Conservation (phyloP, 1,284 basidiomycete genomes). For the Malassezia yamatoensis region DNA sequence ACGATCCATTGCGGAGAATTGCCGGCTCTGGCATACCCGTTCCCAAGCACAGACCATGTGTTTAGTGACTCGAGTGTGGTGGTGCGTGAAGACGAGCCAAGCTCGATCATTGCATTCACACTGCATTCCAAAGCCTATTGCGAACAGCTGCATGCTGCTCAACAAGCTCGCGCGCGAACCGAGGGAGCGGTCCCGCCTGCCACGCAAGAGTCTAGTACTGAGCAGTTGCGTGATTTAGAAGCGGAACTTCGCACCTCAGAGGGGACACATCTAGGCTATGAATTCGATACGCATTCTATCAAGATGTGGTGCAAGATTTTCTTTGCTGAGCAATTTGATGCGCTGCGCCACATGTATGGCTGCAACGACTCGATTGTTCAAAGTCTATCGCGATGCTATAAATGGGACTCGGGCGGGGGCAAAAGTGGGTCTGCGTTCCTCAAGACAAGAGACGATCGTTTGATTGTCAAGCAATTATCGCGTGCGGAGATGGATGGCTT, state of each 20-base stretch:
- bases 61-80: constrained; percentile 82
- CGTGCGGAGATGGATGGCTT: constrained; percentile 83
- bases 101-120: constrained; percentile 91
- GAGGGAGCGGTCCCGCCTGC: constrained; percentile 10
- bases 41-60: constrained; percentile 53
- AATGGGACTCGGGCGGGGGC: constrained; percentile 90
- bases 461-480: constrained; percentile 94
- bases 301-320: constrained; percentile 85
- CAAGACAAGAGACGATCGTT: constrained; percentile 81
- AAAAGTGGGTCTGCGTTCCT: constrained; percentile 94
- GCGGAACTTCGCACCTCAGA: constrained; percentile 50
- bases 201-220: constrained; percentile 20
- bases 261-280: constrained; percentile 43
- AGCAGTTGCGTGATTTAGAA: constrained; percentile 54
- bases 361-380: constrained; percentile 89
- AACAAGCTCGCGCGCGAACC: constrained; percentile 13
- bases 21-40: constrained; percentile 53
- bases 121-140: constrained; percentile 75
- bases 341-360: constrained; percentile 77
- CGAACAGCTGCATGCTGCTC: constrained; percentile 33
- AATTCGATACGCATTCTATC: constrained; percentile 58
- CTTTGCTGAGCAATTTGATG: constrained; percentile 95
- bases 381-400: constrained; percentile 82
- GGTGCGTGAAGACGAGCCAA: constrained; percentile 92
- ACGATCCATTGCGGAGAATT: constrained; percentile 52